Evolutionary conservation across 2,329 filamentous ascomycete genomes (phyloP), one percentile per base, ranked within the genome.

Genomic region (Ceratocystis ficicola): DNA sequence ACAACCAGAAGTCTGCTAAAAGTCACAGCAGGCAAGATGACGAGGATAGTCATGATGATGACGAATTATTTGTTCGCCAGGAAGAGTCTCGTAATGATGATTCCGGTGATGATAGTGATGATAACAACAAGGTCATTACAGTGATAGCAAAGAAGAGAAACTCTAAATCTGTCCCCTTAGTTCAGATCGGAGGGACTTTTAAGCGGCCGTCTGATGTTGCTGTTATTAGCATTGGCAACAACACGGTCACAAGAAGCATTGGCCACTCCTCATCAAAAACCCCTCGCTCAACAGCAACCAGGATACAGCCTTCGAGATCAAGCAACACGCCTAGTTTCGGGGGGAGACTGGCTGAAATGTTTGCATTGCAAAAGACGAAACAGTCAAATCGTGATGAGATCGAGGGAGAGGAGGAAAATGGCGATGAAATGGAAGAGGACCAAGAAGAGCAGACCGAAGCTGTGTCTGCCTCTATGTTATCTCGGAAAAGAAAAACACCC

Each of bases 221-320:
- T 22, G 89, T 87, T 1, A 88, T 93, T 61, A 91, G 87, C 0
- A 83, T 93, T 65, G 89, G 88, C 1, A 80, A 86, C 68, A 81
- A 80, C 59, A 89, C 86, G 0, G 80, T 85, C 4, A 86, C 83
- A 0, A 86, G 85, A 22, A 80, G 84, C 41, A 80, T 90, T 69
- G 86, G 87, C 1, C 41, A 30, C 12, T 55, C 36, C 36, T 41
- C 48, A 3, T 30, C 62, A 22, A 28, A 17, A n/a, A 41, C 48
- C 12, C 48, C 48, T 36, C 32, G 62, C 12, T 55, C 48, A 44
- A 20, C 30, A 25, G 48, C 44, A 30, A n/a, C 64, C 28, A 46
- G 52, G 10, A 50, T 20, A 25, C 64, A 48, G 5, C 2, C 57
- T 25, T 64, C 55, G 36, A 50, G 50, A 32, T 20, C 64, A 7